Evolutionary conservation across 306 rosid species (phyloP).

Genomic region (Macrotyloma uniflorum): DNA sequence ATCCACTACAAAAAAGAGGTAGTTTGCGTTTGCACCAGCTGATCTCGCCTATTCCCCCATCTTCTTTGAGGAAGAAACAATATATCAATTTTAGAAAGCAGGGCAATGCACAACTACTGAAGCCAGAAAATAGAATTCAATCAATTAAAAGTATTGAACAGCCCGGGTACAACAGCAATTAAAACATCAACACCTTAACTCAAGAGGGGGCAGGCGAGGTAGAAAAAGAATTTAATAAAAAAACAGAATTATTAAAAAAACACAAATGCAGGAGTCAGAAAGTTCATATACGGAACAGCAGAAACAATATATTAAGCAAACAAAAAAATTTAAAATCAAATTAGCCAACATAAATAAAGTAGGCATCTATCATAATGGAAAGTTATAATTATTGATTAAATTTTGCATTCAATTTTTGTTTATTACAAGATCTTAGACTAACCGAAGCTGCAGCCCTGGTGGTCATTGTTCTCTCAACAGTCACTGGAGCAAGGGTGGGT

Average conservation of each 20-base stretch:
- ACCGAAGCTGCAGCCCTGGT: constrained; percentile 99
- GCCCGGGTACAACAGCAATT: not conserved
- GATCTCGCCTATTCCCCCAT: not conserved
- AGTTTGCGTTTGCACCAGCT: not conserved
- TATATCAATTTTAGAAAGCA: not conserved
- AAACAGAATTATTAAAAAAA: constrained; percentile 1
- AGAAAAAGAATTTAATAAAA: not conserved
- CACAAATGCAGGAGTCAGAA: constrained; percentile 6
- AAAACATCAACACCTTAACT: not conserved
- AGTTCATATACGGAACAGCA: not conserved
- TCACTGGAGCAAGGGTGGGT: constrained; percentile 97
- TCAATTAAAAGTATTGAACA: not conserved
- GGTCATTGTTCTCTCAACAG: constrained; percentile 96
- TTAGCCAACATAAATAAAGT: not conserved
- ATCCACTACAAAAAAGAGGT: not conserved
- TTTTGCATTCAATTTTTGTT: not conserved
- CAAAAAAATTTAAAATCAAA: not conserved
- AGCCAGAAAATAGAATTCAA: constrained; percentile 5
- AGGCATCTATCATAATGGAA: not conserved
- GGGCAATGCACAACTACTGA: not conserved
- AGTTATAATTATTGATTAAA: constrained; percentile 7
- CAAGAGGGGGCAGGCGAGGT: not conserved
- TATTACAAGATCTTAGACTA: constrained; percentile 40
- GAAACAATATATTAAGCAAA: constrained; percentile 12
- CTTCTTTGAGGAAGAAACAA: constrained; percentile 5